Evolutionary conservation across 2,329 filamentous ascomycete genomes (phyloP).

Genomic region (Penicillium sp.): DNA sequence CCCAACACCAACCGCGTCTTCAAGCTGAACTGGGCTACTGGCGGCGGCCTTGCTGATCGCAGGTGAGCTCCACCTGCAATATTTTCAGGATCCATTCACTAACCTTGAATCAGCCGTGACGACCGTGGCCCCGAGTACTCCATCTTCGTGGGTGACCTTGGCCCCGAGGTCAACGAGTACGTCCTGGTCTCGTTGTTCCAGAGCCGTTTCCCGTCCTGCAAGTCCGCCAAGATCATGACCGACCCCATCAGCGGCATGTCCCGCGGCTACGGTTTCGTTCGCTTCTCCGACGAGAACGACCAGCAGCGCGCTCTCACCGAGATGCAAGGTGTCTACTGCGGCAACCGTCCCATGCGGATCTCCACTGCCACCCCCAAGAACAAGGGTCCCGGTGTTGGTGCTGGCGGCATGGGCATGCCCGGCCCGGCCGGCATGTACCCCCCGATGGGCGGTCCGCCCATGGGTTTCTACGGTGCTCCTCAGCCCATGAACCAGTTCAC

Average conservation of each 20-base stretch:
- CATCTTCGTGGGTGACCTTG: conserved; percentile 96
- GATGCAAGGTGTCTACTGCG: conserved; percentile 99
- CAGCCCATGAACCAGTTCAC: conserved; percentile 99
- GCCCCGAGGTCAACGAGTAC: conserved; percentile 97
- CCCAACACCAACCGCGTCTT: conserved; percentile 92
- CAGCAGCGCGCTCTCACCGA: conserved; percentile 93
- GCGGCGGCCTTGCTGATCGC: conserved; percentile 88
- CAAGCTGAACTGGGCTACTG: conserved; percentile 99
- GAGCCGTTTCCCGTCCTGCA: conserved; percentile 91
- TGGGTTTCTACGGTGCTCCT: conserved; percentile 59
- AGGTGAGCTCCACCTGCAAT: conserved; percentile 51
- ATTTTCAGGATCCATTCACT: not conserved
- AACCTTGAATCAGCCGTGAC: conserved; percentile 55
- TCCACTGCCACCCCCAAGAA: conserved; percentile 98
- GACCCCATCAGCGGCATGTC: conserved; percentile 97
- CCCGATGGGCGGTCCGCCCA: conserved; percentile 61
- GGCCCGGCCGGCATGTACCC: conserved; percentile 58
- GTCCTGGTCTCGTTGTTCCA: conserved; percentile 96
- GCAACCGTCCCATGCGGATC: conserved; percentile 97
- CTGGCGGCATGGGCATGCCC: conserved; percentile 49
- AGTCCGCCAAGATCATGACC: conserved; percentile 99
- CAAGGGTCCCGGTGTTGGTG: conserved; percentile 53
- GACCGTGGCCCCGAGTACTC: conserved; percentile 94
- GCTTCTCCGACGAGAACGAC: conserved; percentile 90
- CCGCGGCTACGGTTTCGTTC: conserved; percentile 94